These are phyloP conservation scores for Gracilariopsis chorda DNA, from an alignment of 23 red algal species.

Conservation along the genomic window DNA sequence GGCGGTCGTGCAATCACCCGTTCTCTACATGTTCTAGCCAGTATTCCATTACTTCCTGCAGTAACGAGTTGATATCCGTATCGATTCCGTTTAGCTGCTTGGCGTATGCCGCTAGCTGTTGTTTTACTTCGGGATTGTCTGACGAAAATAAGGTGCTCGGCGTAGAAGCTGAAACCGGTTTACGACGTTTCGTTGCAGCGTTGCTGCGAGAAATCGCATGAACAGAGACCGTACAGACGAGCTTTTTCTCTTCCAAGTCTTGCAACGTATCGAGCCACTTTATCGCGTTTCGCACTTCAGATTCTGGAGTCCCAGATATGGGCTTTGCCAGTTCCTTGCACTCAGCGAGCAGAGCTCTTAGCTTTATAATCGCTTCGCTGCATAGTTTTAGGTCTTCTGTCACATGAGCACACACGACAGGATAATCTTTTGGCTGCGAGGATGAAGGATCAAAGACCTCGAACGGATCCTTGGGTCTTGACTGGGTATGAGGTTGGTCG, in stretches of 20 bases:
- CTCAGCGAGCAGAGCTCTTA: conserved; percentile 16
- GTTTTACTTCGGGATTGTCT: conserved; percentile 10
- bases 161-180: neutral
- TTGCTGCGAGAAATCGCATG: conserved; percentile 31
- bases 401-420: conserved; percentile 23
- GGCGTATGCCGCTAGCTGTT: neutral
- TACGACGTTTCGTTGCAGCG: neutral
- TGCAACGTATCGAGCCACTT: conserved; percentile 27
- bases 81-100: conserved; percentile 28
- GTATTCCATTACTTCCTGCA: conserved; percentile 32
- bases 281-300: conserved; percentile 6
- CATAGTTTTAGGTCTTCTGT: conserved; percentile 39
- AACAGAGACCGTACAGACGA: conserved; percentile 21
- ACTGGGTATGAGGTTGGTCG: neutral
- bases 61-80: conserved; percentile 23
- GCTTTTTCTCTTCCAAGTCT: conserved; percentile 37
- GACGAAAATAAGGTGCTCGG: neutral
- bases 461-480: neutral
- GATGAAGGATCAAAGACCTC: neutral
- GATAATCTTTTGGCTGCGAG: neutral
- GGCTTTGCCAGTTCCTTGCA: neutral
- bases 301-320: neutral
- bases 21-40: conserved; percentile 19
- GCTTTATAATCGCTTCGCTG: conserved; percentile 41
- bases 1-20: no score